Evolutionary conservation across 169 alveolate species (phyloP).

Genomic region (Cryptosporidium muris): DNA sequence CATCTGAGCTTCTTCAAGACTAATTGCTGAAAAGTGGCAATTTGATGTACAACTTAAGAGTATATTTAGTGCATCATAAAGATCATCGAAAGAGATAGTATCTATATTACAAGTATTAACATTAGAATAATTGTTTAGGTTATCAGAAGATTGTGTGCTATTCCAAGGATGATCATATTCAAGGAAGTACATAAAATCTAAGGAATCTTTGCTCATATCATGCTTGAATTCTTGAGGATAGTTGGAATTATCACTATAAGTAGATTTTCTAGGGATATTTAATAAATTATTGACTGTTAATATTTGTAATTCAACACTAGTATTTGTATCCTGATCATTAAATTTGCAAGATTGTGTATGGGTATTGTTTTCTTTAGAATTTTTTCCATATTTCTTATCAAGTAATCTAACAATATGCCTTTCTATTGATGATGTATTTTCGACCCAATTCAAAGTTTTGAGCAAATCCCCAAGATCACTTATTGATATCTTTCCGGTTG

Average conservation of each 20-base stretch:
- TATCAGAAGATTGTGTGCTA: constrained; percentile 2
- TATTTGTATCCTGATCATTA: neutral
- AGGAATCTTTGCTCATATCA: too few species aligned
- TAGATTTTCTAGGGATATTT: neutral
- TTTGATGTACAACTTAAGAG: constrained; percentile 21
- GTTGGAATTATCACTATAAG: too few species aligned
- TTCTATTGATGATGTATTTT: constrained; percentile 13
- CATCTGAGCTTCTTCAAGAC: constrained; percentile 56
- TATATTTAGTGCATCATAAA: constrained; percentile 3
- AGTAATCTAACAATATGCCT: constrained; percentile 11
- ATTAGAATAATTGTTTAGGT: neutral
- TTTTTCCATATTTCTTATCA: neutral
- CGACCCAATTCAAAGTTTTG: constrained; percentile 60
- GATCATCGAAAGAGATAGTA: constrained; percentile 28
- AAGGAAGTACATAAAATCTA: neutral
- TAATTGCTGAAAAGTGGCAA: constrained; percentile 16
- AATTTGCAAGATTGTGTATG: neutral
- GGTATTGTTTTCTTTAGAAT: neutral
- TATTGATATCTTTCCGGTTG: constrained; percentile 15
- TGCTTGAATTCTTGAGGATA: too few species aligned
- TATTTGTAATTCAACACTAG: neutral
- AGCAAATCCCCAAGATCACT: constrained; percentile 49
- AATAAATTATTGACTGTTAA: constrained; percentile 31
- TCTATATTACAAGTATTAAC: neutral
- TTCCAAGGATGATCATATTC: constrained; percentile 55